phyloP scores from a whole-genome alignment of 2,329 filamentous ascomycete genomes.

The Tolypocladium nubicola region DNA sequence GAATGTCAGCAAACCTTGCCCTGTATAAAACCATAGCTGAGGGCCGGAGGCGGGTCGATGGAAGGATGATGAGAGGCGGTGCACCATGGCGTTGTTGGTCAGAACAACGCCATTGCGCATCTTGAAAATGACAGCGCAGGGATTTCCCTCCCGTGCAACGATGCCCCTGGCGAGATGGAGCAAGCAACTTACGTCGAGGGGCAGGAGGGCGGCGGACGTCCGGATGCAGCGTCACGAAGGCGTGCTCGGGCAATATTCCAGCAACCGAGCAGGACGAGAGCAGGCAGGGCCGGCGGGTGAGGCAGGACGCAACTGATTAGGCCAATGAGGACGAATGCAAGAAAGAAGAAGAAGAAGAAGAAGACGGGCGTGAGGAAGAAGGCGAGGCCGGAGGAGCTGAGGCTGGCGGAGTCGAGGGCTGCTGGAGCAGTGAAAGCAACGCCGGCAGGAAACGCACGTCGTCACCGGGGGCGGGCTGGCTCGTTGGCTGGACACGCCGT shows the following conservation, averaged over 20 bases:
- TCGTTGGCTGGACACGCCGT: not conserved
- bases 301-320: not conserved
- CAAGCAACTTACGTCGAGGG: conserved; percentile 3
- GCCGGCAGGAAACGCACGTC: not conserved
- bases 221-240: conserved; percentile 1
- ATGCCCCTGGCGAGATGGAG: not conserved
- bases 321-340: not conserved
- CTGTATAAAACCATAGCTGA: not conserved
- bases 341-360: not conserved
- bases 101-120: not conserved
- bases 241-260: conserved; percentile 28
- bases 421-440: not conserved
- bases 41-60: not conserved
- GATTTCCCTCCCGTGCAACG: not conserved
- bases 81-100: not conserved
- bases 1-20: not conserved
- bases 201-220: not conserved
- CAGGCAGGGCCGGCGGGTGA: not conserved
- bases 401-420: not conserved
- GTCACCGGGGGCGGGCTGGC: not conserved
- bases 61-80: not conserved
- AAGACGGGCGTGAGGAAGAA: not conserved
- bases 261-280: conserved; percentile 18
- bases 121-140: not conserved
- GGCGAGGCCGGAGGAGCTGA: not conserved